Percentiles rank a stretch among this genome's conserved stretches.
phyloP scores from a whole-genome alignment of 2,329 filamentous ascomycete genomes.

The Penicillium sp. region DNA sequence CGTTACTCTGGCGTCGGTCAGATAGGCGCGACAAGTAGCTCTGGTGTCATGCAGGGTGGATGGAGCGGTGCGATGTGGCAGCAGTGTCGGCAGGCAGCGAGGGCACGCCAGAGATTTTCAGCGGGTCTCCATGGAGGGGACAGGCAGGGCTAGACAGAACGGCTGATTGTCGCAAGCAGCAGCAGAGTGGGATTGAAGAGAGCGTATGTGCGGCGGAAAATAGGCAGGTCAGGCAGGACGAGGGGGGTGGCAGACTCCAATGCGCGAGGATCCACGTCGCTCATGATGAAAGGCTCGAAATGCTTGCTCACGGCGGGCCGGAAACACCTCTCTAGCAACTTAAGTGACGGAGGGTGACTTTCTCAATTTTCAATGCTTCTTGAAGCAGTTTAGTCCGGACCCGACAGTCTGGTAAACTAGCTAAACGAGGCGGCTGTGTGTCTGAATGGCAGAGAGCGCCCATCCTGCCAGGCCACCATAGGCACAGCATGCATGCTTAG shows the following conservation, averaged over 20 bases:
- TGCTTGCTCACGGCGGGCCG: slow-evolving; percentile 7
- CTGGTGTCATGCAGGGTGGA: slow-evolving; percentile 12
- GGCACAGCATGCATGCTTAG: slow-evolving; percentile 6
- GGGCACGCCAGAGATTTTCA: slow-evolving; percentile 6
- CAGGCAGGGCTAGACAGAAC: slow-evolving; percentile 7
- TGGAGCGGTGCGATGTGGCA: slow-evolving; percentile 13
- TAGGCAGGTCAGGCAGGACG: neutral
- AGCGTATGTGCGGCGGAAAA: slow-evolving; percentile 8
- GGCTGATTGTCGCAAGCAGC: neutral
- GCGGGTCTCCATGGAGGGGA: slow-evolving; percentile 11
- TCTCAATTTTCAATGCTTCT: slow-evolving; percentile 13
- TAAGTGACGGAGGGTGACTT: slow-evolving; percentile 7
- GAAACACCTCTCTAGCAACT: slow-evolving; percentile 11
- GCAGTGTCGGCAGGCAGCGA: slow-evolving; percentile 1
- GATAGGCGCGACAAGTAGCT: slow-evolving; percentile 16
- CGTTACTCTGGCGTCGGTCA: slow-evolving; percentile 12
- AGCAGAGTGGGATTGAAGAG: neutral
- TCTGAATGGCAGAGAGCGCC: slow-evolving; percentile 16
- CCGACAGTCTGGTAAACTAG: slow-evolving; percentile 31
- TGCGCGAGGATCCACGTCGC: slow-evolving; percentile 6
- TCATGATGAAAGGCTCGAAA: slow-evolving; percentile 6
- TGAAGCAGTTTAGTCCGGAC: slow-evolving; percentile 26
- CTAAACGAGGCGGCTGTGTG: slow-evolving; percentile 33
- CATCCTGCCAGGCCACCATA: slow-evolving; percentile 5
- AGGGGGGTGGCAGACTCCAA: neutral